A percentile compares a stretch with the other conserved stretches of the same genome.
Evolutionary conservation across 306 rosid species (phyloP).

Genomic region (Arachis stenosperma): DNA sequence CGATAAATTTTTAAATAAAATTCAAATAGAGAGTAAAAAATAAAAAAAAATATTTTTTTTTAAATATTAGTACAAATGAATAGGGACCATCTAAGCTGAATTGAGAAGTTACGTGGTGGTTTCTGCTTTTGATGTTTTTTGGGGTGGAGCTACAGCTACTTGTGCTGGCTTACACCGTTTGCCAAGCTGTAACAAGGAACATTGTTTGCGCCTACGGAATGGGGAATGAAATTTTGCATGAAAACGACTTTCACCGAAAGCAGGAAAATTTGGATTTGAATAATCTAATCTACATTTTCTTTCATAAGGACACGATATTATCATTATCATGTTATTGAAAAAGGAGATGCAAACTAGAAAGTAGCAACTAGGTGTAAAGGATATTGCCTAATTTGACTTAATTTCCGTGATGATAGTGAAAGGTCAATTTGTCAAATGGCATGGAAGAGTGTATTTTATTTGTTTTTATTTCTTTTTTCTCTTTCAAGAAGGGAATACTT

Average conservation of each 20-base stretch:
- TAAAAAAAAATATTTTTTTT: no score
- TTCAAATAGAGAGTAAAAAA: no score
- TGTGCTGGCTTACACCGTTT: conserved; percentile 30
- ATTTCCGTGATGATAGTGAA: background rate
- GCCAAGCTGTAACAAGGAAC: conserved; percentile 6
- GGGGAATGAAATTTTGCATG: conserved; percentile 14
- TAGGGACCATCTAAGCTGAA: background rate
- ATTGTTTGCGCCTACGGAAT: background rate
- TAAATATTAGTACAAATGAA: no score
- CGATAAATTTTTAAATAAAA: no score
- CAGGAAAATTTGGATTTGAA: background rate
- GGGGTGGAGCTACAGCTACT: background rate
- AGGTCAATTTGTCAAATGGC: background rate
- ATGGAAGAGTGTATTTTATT: background rate
- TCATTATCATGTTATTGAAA: background rate
- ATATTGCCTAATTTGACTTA: background rate
- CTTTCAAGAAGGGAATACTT: background rate
- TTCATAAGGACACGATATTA: background rate
- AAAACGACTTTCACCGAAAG: conserved; percentile 2
- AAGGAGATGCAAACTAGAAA: background rate
- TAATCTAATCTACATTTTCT: background rate
- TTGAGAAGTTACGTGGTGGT: conserved; percentile 46
- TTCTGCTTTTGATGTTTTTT: conserved; percentile 18
- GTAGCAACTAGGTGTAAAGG: background rate
- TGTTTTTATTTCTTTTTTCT: no score